Evolutionary conservation across 495 filamentous ascomycete genomes (phyloP), one percentile per base, ranked within the genome.

Genomic region (Penicillium atrosanguineum): DNA sequence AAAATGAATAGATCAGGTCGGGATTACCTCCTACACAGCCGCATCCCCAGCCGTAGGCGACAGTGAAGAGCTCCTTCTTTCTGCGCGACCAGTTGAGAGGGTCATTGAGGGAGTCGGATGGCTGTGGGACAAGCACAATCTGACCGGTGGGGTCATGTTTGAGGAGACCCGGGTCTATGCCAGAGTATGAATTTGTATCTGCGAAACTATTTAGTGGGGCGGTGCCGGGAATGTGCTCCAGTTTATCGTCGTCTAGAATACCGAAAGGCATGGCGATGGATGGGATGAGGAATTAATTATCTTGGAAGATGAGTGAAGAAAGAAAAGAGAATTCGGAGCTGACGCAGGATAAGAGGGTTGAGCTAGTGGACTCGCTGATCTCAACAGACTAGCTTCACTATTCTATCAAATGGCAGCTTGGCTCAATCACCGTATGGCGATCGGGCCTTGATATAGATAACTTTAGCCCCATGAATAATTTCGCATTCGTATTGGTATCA

Each of bases 171-270:
- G 69, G 64, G 45, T 76, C 72, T 9, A 74, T 62, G 9, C 72
- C 72, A 0, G 66, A 28, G 28, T 65, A 68, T 19, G 41, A 39
- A 16, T 50, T 50, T 25, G 56, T 53, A 11, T 56, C 40, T 6
- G 53, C 41, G 14, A 63, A 55, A 21, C 61, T 56, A 37, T 63
- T 65, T n/a, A 68, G 54, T 14, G 65, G 65, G 14, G 65, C 65
- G 11, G 65, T 68, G 18, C 88, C 88, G 42, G 88, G 88, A 46
- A 90, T 84, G 64, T 86, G 80, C 62, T 80, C 75, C 43, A 81
- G 70, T 50, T 76, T 76, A 41, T 55, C 70, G 58, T 85, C 79
- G 57, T 91, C 82, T 21, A 92, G 76, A 52, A 93, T 79, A 42
- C 87, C 85, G 53, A 92, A 71, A 36, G 87, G 86, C 89, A 92